These are phyloP conservation scores for Aspergillus egyptiacus DNA, from an alignment of 495 filamentous ascomycete species.

Conservation along the genomic window DNA sequence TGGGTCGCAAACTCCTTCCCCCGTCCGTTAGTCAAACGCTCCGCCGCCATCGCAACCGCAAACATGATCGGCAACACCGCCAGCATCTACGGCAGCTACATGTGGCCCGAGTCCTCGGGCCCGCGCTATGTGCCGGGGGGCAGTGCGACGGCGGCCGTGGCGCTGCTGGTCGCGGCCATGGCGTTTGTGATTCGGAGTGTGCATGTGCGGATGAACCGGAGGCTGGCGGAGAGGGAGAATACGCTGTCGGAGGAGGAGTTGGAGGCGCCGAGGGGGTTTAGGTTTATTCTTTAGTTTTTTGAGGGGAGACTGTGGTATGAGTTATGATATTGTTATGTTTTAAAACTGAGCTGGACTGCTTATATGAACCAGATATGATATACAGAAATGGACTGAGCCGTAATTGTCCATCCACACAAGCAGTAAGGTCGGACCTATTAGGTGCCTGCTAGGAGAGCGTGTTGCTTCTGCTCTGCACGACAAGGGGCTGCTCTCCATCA, in stretches of 20 bases:
- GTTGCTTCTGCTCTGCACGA: too few relatives aligned
- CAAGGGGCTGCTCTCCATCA: too few relatives aligned
- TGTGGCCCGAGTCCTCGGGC: constrained; percentile 53
- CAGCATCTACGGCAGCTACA: constrained; percentile 67
- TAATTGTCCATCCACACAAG: too few relatives aligned
- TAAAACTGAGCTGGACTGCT: too few relatives aligned
- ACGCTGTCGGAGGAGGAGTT: constrained; percentile 37
- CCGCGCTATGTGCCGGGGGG: constrained; percentile 37
- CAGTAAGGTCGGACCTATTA: too few relatives aligned
- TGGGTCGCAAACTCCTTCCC: constrained; percentile 79
- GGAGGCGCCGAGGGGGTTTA: constrained; percentile 47
- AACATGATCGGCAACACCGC: constrained; percentile 69
- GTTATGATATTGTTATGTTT: too few relatives aligned
- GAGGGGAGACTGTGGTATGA: neutral
- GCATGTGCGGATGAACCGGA: constrained; percentile 57
- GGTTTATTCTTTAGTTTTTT: constrained; percentile 39
- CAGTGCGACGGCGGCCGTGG: constrained; percentile 27
- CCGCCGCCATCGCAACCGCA: constrained; percentile 60
- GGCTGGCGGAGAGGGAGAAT: constrained; percentile 47
- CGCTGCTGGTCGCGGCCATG: constrained; percentile 24
- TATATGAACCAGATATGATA: too few relatives aligned
- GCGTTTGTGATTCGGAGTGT: constrained; percentile 34
- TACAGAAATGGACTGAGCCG: too few relatives aligned
- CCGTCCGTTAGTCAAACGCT: constrained; percentile 66
- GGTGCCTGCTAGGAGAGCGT: too few relatives aligned